phyloP scores from a whole-genome alignment of 495 filamentous ascomycete species.

The Lentithecium fluviatile region DNA sequence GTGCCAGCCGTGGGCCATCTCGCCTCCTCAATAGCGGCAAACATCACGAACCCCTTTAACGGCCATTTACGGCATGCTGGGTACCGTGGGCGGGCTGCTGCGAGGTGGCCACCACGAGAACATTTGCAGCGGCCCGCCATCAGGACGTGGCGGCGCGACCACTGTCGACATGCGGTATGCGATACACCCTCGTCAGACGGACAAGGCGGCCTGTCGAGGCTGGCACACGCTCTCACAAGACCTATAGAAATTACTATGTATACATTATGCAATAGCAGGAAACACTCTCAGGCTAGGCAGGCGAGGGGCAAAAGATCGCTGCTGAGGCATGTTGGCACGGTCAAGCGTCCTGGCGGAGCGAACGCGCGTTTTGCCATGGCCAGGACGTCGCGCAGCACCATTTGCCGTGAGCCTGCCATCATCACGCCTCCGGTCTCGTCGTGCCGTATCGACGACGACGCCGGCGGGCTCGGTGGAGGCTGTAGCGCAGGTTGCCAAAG shows the following conservation, averaged over 20 bases:
- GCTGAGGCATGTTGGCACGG: background rate
- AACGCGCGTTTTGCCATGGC: constrained; percentile 19
- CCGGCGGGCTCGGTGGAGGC: constrained; percentile 17
- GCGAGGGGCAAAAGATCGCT: background rate
- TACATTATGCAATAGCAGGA: background rate
- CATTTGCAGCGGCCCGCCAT: no score
- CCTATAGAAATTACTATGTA: background rate
- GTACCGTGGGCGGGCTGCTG: background rate
- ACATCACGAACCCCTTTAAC: background rate
- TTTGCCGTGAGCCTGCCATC: constrained; percentile 16
- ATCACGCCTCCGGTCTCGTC: constrained; percentile 3
- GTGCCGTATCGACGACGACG: constrained; percentile 1
- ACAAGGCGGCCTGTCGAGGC: background rate
- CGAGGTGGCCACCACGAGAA: background rate
- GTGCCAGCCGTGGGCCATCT: background rate
- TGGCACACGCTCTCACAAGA: background rate
- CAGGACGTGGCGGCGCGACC: background rate
- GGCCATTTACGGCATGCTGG: background rate
- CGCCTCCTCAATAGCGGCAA: background rate
- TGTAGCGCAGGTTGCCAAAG: constrained; percentile 4
- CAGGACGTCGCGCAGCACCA: background rate
- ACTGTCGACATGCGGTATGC: no score
- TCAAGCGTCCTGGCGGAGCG: background rate
- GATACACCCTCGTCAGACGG: background rate
- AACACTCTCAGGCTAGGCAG: background rate